Percentiles rank a stretch among this genome's conserved stretches.
These are phyloP conservation scores for Aspergillus steynii DNA, from an alignment of 495 filamentous ascomycete species.

Conservation along the genomic window DNA sequence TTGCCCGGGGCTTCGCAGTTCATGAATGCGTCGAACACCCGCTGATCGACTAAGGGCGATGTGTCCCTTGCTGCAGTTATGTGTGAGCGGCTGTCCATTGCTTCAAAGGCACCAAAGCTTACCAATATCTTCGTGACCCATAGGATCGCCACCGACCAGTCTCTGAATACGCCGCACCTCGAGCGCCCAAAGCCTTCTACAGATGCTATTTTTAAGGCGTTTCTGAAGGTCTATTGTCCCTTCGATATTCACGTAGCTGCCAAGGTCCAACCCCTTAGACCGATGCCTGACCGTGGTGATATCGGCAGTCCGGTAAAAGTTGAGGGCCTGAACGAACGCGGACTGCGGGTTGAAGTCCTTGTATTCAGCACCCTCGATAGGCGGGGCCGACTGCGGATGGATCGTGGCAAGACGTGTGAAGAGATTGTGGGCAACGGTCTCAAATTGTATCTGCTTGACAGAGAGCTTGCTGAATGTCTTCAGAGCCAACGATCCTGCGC, in stretches of 20 bases:
- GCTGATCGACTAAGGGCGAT: conserved; percentile 32
- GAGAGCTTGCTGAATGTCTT: conserved; percentile 54
- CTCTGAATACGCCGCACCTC: conserved; percentile 43
- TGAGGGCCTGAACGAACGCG: conserved; percentile 41
- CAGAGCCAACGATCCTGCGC: conserved; percentile 54
- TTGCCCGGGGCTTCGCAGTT: conserved; percentile 42
- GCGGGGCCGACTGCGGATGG: conserved; percentile 49
- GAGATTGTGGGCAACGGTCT: conserved; percentile 58
- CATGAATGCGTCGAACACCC: conserved; percentile 45
- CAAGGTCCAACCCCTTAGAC: conserved; percentile 37
- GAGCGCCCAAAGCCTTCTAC: conserved; percentile 43
- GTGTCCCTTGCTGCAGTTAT: conserved; percentile 30
- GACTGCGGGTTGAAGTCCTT: conserved; percentile 47
- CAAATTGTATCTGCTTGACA: conserved; percentile 62
- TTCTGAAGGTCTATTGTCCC: conserved; percentile 42
- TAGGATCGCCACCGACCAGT: conserved; percentile 40
- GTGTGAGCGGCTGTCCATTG: conserved; percentile 5
- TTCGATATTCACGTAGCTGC: conserved; percentile 41
- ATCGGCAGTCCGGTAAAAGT: conserved; percentile 40
- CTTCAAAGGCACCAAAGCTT: conserved; percentile 10
- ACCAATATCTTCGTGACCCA: conserved; percentile 40
- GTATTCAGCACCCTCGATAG: conserved; percentile 40
- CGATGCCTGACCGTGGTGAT: conserved; percentile 34
- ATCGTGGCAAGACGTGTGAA: conserved; percentile 59
- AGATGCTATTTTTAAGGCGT: conserved; percentile 40